phyloP scores from a whole-genome alignment of 345 rosid species.

The Durio zibethinus region DNA sequence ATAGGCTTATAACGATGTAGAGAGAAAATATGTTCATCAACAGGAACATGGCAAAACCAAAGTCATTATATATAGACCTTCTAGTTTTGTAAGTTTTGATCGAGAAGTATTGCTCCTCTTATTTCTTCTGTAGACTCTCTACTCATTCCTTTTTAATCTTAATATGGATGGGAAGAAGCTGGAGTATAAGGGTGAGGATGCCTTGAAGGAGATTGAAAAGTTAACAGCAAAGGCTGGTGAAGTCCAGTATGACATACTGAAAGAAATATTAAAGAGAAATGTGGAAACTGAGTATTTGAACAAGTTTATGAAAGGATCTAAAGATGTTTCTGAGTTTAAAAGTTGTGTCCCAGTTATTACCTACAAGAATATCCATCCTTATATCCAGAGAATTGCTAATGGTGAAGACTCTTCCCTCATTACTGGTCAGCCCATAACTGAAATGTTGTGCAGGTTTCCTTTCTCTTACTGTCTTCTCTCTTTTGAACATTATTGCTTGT shows the following conservation, averaged over 20 bases:
- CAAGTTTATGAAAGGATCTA: slow-evolving; percentile 39
- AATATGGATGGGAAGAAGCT: slow-evolving; percentile 50
- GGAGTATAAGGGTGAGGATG: slow-evolving; percentile 53
- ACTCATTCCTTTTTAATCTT: not conserved
- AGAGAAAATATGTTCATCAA: not conserved
- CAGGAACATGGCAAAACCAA: too few species aligned
- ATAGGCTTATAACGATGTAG: slow-evolving; percentile 14
- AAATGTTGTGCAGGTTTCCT: slow-evolving; percentile 60
- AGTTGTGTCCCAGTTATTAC: slow-evolving; percentile 42
- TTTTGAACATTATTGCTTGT: not conserved
- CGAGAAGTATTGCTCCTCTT: not conserved
- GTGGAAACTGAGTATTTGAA: slow-evolving; percentile 48
- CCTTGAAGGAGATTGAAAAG: slow-evolving; percentile 48
- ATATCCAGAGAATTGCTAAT: slow-evolving; percentile 53
- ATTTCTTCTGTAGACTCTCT: not conserved
- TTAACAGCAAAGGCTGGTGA: slow-evolving; percentile 43
- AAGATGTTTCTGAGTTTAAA: slow-evolving; percentile 37
- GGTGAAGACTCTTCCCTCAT: slow-evolving; percentile 55
- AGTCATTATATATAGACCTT: slow-evolving; percentile 22
- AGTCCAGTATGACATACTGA: slow-evolving; percentile 42
- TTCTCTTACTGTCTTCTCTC: not conserved
- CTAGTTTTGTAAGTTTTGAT: not conserved
- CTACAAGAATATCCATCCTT: slow-evolving; percentile 48
- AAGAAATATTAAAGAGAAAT: slow-evolving; percentile 39
- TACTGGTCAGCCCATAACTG: slow-evolving; percentile 47